A percentile compares a stretch with the other conserved stretches of the same genome.
These are phyloP conservation scores for Trametes hirsuta DNA, from an alignment of 1,284 basidiomycete genomes.

Conservation along the genomic window DNA sequence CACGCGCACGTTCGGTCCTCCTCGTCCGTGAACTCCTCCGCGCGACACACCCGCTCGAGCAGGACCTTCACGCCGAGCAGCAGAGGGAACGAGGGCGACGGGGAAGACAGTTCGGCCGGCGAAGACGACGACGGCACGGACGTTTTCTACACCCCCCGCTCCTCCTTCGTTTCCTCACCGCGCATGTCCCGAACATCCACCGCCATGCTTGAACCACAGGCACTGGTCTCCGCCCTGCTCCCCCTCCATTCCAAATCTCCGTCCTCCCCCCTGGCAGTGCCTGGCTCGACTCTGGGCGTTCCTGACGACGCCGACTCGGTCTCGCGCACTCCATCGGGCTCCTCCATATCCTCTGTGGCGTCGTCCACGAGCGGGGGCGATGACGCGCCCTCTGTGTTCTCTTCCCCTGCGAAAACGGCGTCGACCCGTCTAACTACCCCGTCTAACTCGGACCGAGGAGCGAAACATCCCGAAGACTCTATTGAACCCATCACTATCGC, in stretches of 20 bases:
- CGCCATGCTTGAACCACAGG: conserved; percentile 35
- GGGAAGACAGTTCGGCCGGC: conserved; percentile 37
- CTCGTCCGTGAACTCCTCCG: conserved; percentile 20
- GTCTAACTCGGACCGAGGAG: conserved; percentile 27
- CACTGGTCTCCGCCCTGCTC: conserved; percentile 31
- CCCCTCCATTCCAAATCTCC: conserved; percentile 25
- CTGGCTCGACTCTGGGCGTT: conserved; percentile 5
- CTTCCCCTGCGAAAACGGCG: conserved; percentile 34
- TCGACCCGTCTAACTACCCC: conserved; percentile 35
- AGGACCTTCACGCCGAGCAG: conserved; percentile 19
- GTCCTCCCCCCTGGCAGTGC: conserved; percentile 5
- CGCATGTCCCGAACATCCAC: conserved; percentile 37
- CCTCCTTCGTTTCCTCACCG: conserved; percentile 50
- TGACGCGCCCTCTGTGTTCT: conserved; percentile 26
- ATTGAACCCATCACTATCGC: conserved; percentile 32
- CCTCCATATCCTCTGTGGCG: conserved; percentile 39
- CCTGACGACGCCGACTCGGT: conserved; percentile 21
- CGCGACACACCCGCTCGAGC: conserved; percentile 20
- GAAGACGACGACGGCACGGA: conserved; percentile 47
- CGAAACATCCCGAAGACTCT: conserved; percentile 7
- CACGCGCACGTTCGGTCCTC: conserved; percentile 10
- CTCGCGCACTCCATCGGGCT: conserved; percentile 30
- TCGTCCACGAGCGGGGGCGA: conserved; percentile 41
- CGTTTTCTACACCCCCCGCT: conserved; percentile 51
- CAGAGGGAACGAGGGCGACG: conserved; percentile 33